phyloP scores from a whole-genome alignment of 2,329 filamentous ascomycete species.

The Amauroascus verrucosus region DNA sequence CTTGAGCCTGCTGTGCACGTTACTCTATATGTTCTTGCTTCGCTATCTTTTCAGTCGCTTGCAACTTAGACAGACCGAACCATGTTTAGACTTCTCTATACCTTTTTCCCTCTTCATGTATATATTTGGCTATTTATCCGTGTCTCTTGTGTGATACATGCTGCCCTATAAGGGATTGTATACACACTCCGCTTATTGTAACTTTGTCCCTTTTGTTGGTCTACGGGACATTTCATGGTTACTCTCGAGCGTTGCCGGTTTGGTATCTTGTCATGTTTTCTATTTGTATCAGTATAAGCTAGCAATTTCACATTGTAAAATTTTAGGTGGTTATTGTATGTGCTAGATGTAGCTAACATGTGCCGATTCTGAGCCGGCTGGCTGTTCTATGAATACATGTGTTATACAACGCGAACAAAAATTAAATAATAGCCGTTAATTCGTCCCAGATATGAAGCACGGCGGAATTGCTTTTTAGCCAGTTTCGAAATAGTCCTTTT shows the following conservation, averaged over 20 bases:
- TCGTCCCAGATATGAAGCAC: not conserved
- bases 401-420: not conserved
- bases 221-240: too few relatives aligned
- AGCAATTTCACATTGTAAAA: not conserved
- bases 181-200: too few relatives aligned
- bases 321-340: not conserved
- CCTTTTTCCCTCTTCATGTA: not conserved
- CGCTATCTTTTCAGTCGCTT: too few relatives aligned
- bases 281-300: too few relatives aligned
- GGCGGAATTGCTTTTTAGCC: not conserved
- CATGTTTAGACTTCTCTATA: not conserved
- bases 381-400: slow-evolving; percentile 6
- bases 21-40: not conserved
- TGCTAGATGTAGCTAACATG: not conserved
- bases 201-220: too few relatives aligned
- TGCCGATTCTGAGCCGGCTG: not conserved
- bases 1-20: not conserved
- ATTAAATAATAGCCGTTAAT: not conserved
- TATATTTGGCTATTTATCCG: not conserved
- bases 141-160: not conserved
- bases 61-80: not conserved
- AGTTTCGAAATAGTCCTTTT: not conserved
- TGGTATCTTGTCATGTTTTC: too few relatives aligned
- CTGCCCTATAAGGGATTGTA: too few relatives aligned
- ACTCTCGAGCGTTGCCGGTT: too few relatives aligned